These are phyloP conservation scores for Setomelanomma holmii DNA, from an alignment of 2,329 filamentous ascomycete species.

Conservation along the genomic window DNA sequence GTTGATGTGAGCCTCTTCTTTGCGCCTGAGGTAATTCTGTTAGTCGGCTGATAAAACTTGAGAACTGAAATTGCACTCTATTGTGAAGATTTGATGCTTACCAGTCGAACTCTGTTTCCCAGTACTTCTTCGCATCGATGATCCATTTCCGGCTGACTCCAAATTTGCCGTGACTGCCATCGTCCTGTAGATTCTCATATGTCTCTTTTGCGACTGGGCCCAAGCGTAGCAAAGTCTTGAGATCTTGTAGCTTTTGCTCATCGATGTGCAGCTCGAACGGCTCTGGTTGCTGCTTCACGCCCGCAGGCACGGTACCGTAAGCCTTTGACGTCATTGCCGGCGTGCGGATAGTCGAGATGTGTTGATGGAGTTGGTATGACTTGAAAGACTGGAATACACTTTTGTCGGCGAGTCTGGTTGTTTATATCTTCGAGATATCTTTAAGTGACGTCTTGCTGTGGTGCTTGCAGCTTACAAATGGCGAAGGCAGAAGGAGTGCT, in stretches of 20 bases:
- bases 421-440: neutral
- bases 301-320: conserved; percentile 21
- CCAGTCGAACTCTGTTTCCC: conserved; percentile 46
- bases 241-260: conserved; percentile 37
- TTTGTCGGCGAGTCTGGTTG: too few species aligned
- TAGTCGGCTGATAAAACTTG: neutral
- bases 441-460: neutral
- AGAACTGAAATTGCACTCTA: too few species aligned
- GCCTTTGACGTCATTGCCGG: conserved; percentile 24
- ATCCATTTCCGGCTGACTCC: conserved; percentile 43
- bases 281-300: conserved; percentile 21
- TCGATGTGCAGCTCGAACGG: conserved; percentile 35
- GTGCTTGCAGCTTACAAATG: conserved; percentile 5
- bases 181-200: conserved; percentile 36
- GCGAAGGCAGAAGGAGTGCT: neutral
- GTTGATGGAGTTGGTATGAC: neutral
- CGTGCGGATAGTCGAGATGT: neutral
- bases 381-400: too few species aligned
- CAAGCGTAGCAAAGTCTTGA: conserved; percentile 37
- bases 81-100: conserved; percentile 14
- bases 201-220: conserved; percentile 40
- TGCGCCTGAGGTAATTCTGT: conserved; percentile 33
- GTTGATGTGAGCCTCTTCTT: conserved; percentile 55
- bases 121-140: conserved; percentile 34
- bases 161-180: conserved; percentile 36